Percentiles rank a stretch among this genome's conserved stretches.
These are phyloP conservation scores for Eleusine coracana DNA, from an alignment of 176 grass and related monocot genomes.

Conservation along the genomic window DNA sequence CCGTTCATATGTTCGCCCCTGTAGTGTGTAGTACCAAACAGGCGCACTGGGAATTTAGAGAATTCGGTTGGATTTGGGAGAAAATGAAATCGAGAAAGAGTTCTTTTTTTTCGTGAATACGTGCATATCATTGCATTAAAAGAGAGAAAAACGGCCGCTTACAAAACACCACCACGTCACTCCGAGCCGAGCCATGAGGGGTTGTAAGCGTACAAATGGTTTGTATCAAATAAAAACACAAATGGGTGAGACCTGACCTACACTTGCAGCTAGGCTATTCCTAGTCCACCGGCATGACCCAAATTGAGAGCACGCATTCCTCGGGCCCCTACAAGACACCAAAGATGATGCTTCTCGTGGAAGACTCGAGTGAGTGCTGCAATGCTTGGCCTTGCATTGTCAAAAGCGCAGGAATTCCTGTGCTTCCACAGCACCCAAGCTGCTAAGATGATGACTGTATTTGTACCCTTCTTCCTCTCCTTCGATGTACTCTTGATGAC, in stretches of 20 bases:
- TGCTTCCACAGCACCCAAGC: background rate
- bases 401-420: background rate
- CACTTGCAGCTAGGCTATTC: no score
- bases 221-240: no score
- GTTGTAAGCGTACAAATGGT: background rate
- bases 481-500: no score
- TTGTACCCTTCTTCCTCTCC: background rate
- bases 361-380: background rate
- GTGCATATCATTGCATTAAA: no score
- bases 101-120: background rate
- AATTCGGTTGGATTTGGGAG: conserved; percentile 28
- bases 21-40: background rate
- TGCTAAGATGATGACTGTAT: background rate
- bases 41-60: background rate
- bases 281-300: no score
- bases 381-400: background rate
- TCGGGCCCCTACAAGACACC: background rate
- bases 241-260: no score
- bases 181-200: background rate
- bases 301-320: no score
- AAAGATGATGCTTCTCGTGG: background rate
- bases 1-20: background rate
- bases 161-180: background rate
- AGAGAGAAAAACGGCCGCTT: background rate
- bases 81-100: conserved; percentile 15